Evolutionary conservation across 2,329 filamentous ascomycete genomes (phyloP), one percentile per base, ranked within the genome.

Genomic region (Colletotrichum tanaceti): DNA sequence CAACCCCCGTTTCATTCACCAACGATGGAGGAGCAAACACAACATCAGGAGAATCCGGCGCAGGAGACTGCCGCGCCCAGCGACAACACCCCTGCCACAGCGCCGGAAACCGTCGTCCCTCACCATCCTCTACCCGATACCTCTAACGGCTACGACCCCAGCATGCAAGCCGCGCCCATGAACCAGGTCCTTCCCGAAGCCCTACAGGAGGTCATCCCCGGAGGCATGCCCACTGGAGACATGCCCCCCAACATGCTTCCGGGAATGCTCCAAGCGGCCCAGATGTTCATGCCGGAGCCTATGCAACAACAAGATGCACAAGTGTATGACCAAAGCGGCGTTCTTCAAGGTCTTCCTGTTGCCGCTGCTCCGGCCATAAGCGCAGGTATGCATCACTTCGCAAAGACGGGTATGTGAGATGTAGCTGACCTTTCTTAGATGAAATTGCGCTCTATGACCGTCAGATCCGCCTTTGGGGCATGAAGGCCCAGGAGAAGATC

Each of bases 391-490:
- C 22, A 53, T 59, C 53, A 24, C 54, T 57, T 24, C 38, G 14
- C 22, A 43, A 35, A 24, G 4, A 24, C 14, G 28, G 39, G 22
- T 43, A 14, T 47, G 20, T 7, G 16, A 14, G 39, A 28, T 28
- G 20, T 35, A 35, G 13, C 52, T 71, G 46, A 70, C 57, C 43
- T 52, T 70, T 63, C 11, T 24, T 69, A 93, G 96, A 98, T 80
- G 96, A 99, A 77, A 97, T 98, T 75, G 96, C 95, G 16, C 89
- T 98, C 6, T 99, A 99, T 78, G 96, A 99, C 81, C 91, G 96
- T 58, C 96, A 99, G 79, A 98, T 99, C 75, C 91, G 96, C 62
- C 89, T 99, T 38, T 99, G 96, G 96, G 96, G 96, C 50, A 93
- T 98, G 76, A 90, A 96, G 75, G 96, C 96, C 7, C 96, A 99